Percentiles rank a stretch among this genome's conserved stretches.
Evolutionary conservation across 768 basidiomycete genomes (phyloP).

Genomic region (Strobilomyces echinocephalus): DNA sequence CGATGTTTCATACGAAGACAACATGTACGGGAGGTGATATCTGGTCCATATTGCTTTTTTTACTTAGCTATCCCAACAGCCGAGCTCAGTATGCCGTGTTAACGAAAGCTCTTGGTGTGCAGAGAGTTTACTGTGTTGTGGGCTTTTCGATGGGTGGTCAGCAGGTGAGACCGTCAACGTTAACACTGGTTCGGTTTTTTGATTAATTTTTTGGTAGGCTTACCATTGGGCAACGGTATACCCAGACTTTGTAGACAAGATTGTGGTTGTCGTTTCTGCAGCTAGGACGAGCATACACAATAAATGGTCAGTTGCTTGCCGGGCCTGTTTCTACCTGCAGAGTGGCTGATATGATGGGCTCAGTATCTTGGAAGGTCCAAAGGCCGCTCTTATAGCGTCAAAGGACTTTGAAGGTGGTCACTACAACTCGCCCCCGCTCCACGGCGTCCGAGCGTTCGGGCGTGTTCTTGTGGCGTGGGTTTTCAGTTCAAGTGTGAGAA

Average conservation of each 20-base stretch:
- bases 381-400: constrained; percentile 46
- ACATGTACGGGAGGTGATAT: constrained; percentile 37
- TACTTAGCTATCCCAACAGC: constrained; percentile 27
- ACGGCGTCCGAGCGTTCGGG: constrained; percentile 52
- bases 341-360: neutral
- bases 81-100: constrained; percentile 53
- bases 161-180: constrained; percentile 25
- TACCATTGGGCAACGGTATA: constrained; percentile 54
- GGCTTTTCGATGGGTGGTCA: constrained; percentile 62
- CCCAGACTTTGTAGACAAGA: constrained; percentile 50
- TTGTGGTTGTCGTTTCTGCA: constrained; percentile 42
- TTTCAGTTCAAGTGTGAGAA: constrained; percentile 46
- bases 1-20: constrained; percentile 52
- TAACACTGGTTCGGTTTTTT: neutral
- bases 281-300: constrained; percentile 52
- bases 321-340: neutral
- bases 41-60: neutral
- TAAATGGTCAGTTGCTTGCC: constrained; percentile 37
- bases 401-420: constrained; percentile 51
- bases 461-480: constrained; percentile 50
- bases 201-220: constrained; percentile 30
- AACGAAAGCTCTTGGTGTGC: constrained; percentile 41
- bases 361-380: constrained; percentile 56
- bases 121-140: constrained; percentile 41
- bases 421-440: constrained; percentile 42